phyloP scores from a whole-genome alignment of 2,329 filamentous ascomycete genomes.

The Lojkania enalia region DNA sequence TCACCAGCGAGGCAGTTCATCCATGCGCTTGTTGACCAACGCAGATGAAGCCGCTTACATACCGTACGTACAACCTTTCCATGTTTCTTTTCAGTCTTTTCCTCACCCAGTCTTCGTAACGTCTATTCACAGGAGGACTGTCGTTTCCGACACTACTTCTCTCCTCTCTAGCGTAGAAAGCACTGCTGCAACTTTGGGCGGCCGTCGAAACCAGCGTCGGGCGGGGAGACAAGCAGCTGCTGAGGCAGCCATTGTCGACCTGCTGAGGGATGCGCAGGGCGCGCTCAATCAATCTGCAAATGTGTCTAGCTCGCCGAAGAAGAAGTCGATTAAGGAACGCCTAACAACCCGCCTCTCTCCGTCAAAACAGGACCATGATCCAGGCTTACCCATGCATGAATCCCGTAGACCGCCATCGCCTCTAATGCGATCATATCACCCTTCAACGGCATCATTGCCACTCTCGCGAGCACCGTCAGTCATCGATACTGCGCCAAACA shows the following conservation, averaged over 20 bases:
- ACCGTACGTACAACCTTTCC: slow-evolving; percentile 46
- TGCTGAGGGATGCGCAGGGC: slow-evolving; percentile 47
- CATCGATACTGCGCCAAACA: slow-evolving; percentile 53
- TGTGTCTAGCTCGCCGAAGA: slow-evolving; percentile 19
- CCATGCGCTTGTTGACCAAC: slow-evolving; percentile 56
- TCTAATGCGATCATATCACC: slow-evolving; percentile 54
- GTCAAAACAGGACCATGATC: slow-evolving; percentile 23
- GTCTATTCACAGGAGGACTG: slow-evolving; percentile 22
- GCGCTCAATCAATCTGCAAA: slow-evolving; percentile 24
- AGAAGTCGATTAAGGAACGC: slow-evolving; percentile 28
- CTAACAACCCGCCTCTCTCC: slow-evolving; percentile 10
- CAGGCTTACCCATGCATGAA: slow-evolving; percentile 43
- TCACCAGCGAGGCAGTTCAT: slow-evolving; percentile 46
- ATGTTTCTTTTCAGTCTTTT: slow-evolving; percentile 6
- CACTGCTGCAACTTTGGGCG: slow-evolving; percentile 39
- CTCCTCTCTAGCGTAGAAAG: slow-evolving; percentile 38
- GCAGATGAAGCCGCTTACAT: slow-evolving; percentile 48
- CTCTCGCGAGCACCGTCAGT: slow-evolving; percentile 55
- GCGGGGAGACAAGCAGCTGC: slow-evolving; percentile 36
- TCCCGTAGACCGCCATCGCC: slow-evolving; percentile 47
- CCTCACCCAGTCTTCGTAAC: slow-evolving; percentile 8
- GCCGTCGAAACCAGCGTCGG: slow-evolving; percentile 27
- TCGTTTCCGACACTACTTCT: slow-evolving; percentile 37
- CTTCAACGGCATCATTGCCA: slow-evolving; percentile 49
- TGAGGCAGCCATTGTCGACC: slow-evolving; percentile 48